Base-by-base conservation (phyloP, 805 yeast species). In the Wickerhamiella alocasiicola region DNA sequence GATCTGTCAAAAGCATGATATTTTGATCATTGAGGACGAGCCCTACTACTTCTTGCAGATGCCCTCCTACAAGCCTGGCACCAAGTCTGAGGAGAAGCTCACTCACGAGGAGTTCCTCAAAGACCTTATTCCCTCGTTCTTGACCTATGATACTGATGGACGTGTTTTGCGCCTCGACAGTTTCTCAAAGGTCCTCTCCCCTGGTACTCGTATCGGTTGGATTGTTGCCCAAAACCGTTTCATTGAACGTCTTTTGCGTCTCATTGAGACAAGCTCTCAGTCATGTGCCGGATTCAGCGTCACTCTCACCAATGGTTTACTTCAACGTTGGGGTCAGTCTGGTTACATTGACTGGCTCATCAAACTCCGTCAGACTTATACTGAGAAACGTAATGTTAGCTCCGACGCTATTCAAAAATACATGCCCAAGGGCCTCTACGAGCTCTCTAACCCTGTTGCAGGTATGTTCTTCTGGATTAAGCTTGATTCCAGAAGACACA, bases 1-100 rank as follows among this genome's bases (percentile, higher is more conserved):
- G 46, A 57, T 88, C 47, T 88, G 94, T 26, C 77, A 74, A 56
- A 78, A 83, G 65, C 81, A 85, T 60, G 95, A 91, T 63, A 70
- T 88, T 57, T 54, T 88, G 42, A 78, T 88, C 50, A 60, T 88
- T 39, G 98, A 88, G 66, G 98, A 88, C 61, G 98, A 91, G 64
- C 98, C 98, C 42, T 88, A 88, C 74, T 88, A 83, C 68, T 88
- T 84, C 68, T 67, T 88, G 59, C 98, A 88, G 65, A 84, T 88
- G 94, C 88, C 81, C 45, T 57, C 70, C 36, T 91, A 83, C 67
- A 54, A 61, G 50, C 55, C 50, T 30, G 49, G 46, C 21, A 51
- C 60, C 41, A 20, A 13, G 13, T 25, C 6, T 5, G 6, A 17
- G 3, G 42, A 34, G 17, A 46, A 47, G 6, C n/a, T 46, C 11